phyloP scores from a whole-genome alignment of 495 filamentous ascomycete genomes.

The Podospora appendiculata region DNA sequence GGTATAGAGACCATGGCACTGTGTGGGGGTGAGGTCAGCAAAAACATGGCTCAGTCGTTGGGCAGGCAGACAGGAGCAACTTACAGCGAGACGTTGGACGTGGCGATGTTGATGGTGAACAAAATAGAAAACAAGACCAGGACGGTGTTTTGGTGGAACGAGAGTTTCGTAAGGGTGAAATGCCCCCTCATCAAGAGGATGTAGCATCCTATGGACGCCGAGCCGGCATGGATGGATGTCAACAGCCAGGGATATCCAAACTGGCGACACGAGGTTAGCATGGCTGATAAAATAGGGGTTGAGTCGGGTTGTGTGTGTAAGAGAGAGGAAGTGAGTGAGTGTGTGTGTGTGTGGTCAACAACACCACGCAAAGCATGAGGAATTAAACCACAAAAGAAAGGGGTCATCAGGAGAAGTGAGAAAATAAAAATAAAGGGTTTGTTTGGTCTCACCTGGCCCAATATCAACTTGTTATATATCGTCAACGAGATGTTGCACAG shows the following conservation, averaged over 20 bases:
- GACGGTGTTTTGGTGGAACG: constrained; percentile 34
- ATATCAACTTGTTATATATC: constrained; percentile 47
- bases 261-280: constrained; percentile 14
- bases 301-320: background rate
- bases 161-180: constrained; percentile 39
- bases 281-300: too few species aligned
- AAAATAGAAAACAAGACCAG: constrained; percentile 46
- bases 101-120: constrained; percentile 53
- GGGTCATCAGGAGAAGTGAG: background rate
- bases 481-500: constrained; percentile 45
- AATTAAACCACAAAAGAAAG: too few species aligned
- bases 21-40: background rate
- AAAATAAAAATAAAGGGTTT: background rate
- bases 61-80: constrained; percentile 4
- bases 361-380: background rate
- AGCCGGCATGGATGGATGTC: constrained; percentile 44
- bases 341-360: background rate
- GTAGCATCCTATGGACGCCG: constrained; percentile 43
- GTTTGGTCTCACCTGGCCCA: constrained; percentile 34
- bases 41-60: background rate
- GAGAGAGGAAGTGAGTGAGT: background rate
- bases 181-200: constrained; percentile 36
- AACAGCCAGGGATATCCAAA: constrained; percentile 51
- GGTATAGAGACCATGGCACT: constrained; percentile 48
- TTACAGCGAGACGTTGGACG: constrained; percentile 45